Evolutionary conservation across 1,284 basidiomycete species (phyloP), one percentile per base, ranked within the genome.

Genomic region (Leccinum solheimii): DNA sequence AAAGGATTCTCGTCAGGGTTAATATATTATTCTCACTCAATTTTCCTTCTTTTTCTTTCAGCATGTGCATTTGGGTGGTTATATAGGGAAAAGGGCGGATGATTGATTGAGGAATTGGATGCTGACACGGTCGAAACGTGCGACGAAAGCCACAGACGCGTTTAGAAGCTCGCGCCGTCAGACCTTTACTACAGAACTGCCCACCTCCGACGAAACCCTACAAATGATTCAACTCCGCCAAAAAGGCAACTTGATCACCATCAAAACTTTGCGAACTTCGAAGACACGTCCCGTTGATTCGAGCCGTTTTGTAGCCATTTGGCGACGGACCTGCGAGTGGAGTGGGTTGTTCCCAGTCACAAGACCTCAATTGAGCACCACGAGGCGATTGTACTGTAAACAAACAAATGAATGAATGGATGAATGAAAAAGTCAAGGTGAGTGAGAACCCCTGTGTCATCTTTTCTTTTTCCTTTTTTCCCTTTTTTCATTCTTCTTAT

Each of bases 261-360:
- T 48, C 16, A 49, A 10, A 48, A 55, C 54, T 45, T 19, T 45
- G 26, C 26, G n/a, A 55, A 8, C 45, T 48, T 21, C 45, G 45
- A 48, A 48, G 45, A 27, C 26, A 55, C 4, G 2, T 13, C 23
- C 52, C 19, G 52, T 23, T 11, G 19, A 11, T 34, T 53, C 45
- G 52, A 19, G 27, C 52, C 52, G 32, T 53, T 16, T 14, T 34
- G 52, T 36, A 4, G 38, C 38, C 38, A 5, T 48, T 45, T 26
- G n/a, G 57, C 57, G 30, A 50, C 38, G 57, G 38, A 61, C 43
- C 1, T 59, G 34, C 43, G 2, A 55, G 57, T 58, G 57, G 57
- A 11, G 10, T 48, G 45, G 45, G 43, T 13, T 21, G 36, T 19
- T 32, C 10, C 27, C 19, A 16, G 34, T 40, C 27, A 53, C n/a